Percentiles rank a stretch among this genome's conserved stretches.
Evolutionary conservation across 257 asterid species (phyloP).

Genomic region (Ilex asprella): DNA sequence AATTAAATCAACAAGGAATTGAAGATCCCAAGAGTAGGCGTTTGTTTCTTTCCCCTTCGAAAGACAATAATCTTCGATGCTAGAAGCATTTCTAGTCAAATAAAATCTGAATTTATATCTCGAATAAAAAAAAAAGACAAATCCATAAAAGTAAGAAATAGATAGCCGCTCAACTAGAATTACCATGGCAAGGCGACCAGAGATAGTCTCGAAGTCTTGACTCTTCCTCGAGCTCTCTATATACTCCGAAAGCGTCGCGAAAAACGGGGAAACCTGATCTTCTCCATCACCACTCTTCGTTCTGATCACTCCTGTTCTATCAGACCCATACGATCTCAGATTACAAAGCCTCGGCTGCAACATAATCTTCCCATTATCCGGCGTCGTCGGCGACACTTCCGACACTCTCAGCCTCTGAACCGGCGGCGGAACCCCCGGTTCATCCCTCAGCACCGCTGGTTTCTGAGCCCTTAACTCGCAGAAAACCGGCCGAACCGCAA

Average conservation of each 20-base stretch:
- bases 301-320: constrained; percentile 34
- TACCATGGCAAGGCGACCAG: constrained; percentile 98
- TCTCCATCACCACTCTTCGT: constrained; percentile 23
- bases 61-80: too few relatives aligned
- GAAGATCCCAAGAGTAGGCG: too few relatives aligned
- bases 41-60: too few relatives aligned
- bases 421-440: constrained; percentile 9
- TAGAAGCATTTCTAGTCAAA: too few relatives aligned
- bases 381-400: constrained; percentile 19
- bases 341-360: constrained; percentile 84
- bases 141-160: not conserved
- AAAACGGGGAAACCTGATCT: constrained; percentile 54
- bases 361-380: constrained; percentile 43
- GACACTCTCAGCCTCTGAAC: constrained; percentile 31
- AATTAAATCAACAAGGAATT: not conserved
- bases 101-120: not conserved
- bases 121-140: too few relatives aligned
- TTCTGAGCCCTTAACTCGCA: constrained; percentile 32
- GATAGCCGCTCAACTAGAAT: not conserved
- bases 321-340: constrained; percentile 51
- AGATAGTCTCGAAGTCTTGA: constrained; percentile 77
- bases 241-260: constrained; percentile 55
- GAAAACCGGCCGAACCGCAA: constrained; percentile 35
- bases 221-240: constrained; percentile 69
- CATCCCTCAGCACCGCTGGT: constrained; percentile 15